These are phyloP conservation scores for Chlorella sp. DNA, from an alignment of 139 green algal species.

Conservation along the genomic window DNA sequence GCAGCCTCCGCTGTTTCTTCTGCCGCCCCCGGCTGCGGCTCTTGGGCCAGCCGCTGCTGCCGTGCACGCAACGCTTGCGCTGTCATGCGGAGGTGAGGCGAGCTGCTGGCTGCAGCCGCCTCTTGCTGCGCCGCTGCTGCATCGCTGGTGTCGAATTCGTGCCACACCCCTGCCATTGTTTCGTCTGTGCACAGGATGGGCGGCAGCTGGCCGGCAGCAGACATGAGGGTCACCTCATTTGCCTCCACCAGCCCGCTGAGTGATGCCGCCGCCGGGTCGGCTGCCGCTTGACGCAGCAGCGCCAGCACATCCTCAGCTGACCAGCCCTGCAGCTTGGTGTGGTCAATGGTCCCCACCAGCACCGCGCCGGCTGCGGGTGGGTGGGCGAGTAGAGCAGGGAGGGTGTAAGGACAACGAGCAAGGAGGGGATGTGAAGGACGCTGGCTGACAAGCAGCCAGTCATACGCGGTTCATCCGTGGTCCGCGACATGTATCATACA, in stretches of 20 bases:
- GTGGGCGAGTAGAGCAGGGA: too few species aligned
- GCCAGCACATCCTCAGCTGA: neutral
- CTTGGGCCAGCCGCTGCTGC: neutral
- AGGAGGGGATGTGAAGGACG: too few species aligned
- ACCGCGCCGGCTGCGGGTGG: conserved; percentile 14
- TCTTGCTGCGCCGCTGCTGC: neutral
- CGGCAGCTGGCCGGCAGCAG: conserved; percentile 6
- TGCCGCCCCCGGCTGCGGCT: neutral
- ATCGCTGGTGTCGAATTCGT: conserved; percentile 36
- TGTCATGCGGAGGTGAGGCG: neutral
- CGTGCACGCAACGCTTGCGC: neutral
- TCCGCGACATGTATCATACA: too few species aligned
- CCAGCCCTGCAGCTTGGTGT: conserved; percentile 9
- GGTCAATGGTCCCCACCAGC: conserved; percentile 23
- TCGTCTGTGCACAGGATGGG: conserved; percentile 29
- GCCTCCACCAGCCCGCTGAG: conserved; percentile 16
- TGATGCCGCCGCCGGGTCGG: neutral
- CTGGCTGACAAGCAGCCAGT: too few species aligned
- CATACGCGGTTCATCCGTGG: too few species aligned
- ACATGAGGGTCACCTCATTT: neutral
- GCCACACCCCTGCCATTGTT: conserved; percentile 31
- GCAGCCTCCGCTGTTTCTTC: neutral
- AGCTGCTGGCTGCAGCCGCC: neutral
- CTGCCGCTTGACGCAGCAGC: conserved; percentile 4
- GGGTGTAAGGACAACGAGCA: too few species aligned